A percentile compares a stretch with the other conserved stretches of the same genome.
Evolutionary conservation across 1,284 basidiomycete species (phyloP).

Genomic region (Heterobasidion annosum): DNA sequence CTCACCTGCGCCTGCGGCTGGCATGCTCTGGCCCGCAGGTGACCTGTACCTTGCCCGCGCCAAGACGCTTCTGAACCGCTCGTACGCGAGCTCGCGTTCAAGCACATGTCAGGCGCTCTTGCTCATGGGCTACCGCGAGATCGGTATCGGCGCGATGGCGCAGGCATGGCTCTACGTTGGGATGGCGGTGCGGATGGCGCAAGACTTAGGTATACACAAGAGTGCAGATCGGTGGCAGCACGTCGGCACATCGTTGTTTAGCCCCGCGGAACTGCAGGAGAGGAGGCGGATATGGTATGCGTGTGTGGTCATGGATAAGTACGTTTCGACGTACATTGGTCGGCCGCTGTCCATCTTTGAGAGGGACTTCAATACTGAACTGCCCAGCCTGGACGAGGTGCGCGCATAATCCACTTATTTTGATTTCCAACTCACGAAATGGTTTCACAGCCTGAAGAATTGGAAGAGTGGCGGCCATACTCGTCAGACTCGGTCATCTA

Average conservation of each 20-base stretch:
- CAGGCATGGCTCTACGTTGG: conserved; percentile 78
- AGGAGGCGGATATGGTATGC: conserved; percentile 76
- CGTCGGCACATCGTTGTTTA: conserved; percentile 54
- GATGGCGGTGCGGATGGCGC: conserved; percentile 77
- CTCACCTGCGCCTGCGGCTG: conserved; percentile 26
- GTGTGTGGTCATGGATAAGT: conserved; percentile 75
- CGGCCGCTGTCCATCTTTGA: conserved; percentile 75
- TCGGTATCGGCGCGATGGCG: conserved; percentile 83
- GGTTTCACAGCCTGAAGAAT: conserved; percentile 43
- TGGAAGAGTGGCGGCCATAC: conserved; percentile 44
- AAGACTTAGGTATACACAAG: conserved; percentile 80
- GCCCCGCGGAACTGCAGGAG: conserved; percentile 59
- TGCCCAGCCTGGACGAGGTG: conserved; percentile 61
- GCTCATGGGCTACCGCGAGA: conserved; percentile 74
- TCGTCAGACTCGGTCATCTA: conserved; percentile 26
- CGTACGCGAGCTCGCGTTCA: conserved; percentile 56
- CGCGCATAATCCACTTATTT: conserved; percentile 11
- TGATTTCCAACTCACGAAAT: not conserved
- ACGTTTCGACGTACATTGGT: conserved; percentile 74
- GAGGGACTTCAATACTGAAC: conserved; percentile 69
- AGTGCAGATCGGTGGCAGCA: conserved; percentile 67
- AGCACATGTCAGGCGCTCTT: conserved; percentile 72
- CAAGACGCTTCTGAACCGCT: conserved; percentile 56
- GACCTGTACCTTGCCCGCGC: conserved; percentile 67
- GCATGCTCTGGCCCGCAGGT: conserved; percentile 76